Conservation (phyloP, 2,329 filamentous ascomycete genomes). For the Diaporthe nobilis region DNA sequence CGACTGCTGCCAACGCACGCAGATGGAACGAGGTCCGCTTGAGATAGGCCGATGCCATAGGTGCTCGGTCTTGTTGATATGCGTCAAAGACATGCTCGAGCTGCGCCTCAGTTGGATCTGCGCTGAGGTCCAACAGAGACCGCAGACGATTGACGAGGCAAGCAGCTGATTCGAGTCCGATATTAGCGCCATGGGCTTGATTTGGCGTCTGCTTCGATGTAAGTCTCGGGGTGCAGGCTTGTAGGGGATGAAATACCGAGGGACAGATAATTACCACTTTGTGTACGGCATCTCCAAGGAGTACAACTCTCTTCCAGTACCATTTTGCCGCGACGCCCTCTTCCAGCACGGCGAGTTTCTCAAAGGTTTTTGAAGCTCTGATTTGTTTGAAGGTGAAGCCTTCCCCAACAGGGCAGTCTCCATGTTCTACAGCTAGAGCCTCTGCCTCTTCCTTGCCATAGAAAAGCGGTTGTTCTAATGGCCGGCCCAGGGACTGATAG, state of each 20-base stretch:
- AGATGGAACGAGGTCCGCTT: constrained; percentile 10
- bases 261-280: not conserved
- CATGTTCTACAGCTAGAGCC: not conserved
- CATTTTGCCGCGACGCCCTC: constrained; percentile 5
- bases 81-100: not conserved
- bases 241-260: not conserved
- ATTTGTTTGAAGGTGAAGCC: not conserved
- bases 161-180: constrained; percentile 11
- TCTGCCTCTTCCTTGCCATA: not conserved
- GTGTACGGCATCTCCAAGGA: constrained; percentile 7
- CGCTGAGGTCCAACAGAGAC: not conserved
- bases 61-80: not conserved
- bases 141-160: constrained; percentile 10
- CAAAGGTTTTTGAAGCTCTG: not conserved
- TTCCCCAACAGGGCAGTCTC: not conserved
- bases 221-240: not conserved
- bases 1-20: not conserved
- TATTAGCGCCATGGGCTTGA: constrained; percentile 19
- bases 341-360: constrained; percentile 5
- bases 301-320: constrained; percentile 11
- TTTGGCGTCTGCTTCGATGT: not conserved
- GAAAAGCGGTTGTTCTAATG: not conserved
- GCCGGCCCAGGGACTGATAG: not conserved
- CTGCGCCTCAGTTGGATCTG: not conserved
- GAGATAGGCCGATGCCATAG: not conserved